Conservation (phyloP, 768 basidiomycete species). For the Trametes meyenii region DNA sequence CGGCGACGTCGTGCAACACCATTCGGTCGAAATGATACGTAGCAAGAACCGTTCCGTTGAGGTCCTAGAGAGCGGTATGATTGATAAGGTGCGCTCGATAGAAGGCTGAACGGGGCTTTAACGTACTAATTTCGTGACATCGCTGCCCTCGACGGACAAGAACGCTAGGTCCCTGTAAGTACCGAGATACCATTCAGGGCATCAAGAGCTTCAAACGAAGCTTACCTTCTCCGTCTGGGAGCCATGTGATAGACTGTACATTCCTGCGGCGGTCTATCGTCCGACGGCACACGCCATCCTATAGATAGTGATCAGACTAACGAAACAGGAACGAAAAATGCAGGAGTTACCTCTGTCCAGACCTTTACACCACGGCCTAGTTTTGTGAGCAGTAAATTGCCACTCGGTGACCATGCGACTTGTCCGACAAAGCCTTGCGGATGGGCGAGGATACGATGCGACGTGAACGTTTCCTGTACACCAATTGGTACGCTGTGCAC, state of each 20-base stretch:
- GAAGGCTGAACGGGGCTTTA: background rate
- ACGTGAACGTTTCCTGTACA: slow-evolving; percentile 55
- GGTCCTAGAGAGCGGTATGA: slow-evolving; percentile 43
- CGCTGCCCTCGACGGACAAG: slow-evolving; percentile 68
- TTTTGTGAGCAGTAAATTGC: slow-evolving; percentile 65
- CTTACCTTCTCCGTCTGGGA: slow-evolving; percentile 61
- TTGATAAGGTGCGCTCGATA: too few relatives aligned
- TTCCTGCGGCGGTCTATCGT: slow-evolving; percentile 59
- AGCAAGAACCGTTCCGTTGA: slow-evolving; percentile 61
- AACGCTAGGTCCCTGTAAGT: slow-evolving; percentile 47
- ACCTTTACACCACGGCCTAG: slow-evolving; percentile 65
- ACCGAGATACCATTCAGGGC: background rate
- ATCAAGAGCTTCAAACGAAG: background rate
- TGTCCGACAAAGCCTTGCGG: slow-evolving; percentile 74
- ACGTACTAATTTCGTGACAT: slow-evolving; percentile 61
- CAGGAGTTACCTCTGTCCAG: slow-evolving; percentile 60
- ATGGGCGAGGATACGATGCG: slow-evolving; percentile 67
- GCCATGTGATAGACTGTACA: slow-evolving; percentile 71
- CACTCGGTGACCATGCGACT: slow-evolving; percentile 77
- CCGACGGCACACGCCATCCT: slow-evolving; percentile 71
- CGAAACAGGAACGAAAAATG: background rate
- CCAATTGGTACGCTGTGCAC: slow-evolving; percentile 9
- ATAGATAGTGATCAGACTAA: background rate
- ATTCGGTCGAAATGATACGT: slow-evolving; percentile 62
- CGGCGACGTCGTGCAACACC: slow-evolving; percentile 69